These are phyloP conservation scores for Pseudonitzschia pungens DNA, from an alignment of 108 stramenopile genomes.

Conservation along the genomic window DNA sequence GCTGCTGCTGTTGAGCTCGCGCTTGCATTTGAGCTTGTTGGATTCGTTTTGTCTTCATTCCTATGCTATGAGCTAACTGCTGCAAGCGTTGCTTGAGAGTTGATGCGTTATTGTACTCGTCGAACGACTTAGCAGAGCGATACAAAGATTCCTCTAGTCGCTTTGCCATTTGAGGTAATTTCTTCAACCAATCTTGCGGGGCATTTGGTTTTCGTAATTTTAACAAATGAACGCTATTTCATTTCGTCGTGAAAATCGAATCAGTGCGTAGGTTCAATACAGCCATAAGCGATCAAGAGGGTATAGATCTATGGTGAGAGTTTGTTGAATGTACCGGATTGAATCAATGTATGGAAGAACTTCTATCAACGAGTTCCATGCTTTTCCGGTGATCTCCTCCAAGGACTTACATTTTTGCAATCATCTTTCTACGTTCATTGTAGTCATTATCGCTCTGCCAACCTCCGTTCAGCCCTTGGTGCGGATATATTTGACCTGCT, in stretches of 20 bases:
- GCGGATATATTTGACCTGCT: constrained; percentile 32
- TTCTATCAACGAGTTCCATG: background rate
- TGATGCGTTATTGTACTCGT: constrained; percentile 86
- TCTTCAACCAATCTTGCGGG: constrained; percentile 93
- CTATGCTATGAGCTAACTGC: constrained; percentile 89
- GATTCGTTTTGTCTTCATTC: constrained; percentile 80
- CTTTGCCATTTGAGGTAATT: constrained; percentile 96
- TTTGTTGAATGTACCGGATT: background rate
- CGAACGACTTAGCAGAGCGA: constrained; percentile 84
- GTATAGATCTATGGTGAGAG: background rate
- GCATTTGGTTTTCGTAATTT: constrained; percentile 93
- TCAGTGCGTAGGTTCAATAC: background rate
- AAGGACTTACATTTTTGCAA: constrained; percentile 87
- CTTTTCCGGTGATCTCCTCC: background rate
- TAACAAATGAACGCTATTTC: constrained; percentile 84
- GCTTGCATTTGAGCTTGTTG: constrained; percentile 53
- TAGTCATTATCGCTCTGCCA: constrained; percentile 92
- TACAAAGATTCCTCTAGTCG: constrained; percentile 93
- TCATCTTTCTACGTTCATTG: constrained; percentile 87
- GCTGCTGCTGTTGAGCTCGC: constrained; percentile 35
- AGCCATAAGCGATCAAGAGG: constrained; percentile 1
- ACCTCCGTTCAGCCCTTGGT: constrained; percentile 84
- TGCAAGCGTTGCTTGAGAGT: constrained; percentile 95
- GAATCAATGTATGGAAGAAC: too few relatives aligned
- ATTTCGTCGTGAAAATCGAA: background rate